Evolutionary conservation across 1,139 yeast species (phyloP).

Genomic region (Sugiyamaella castrensis): DNA sequence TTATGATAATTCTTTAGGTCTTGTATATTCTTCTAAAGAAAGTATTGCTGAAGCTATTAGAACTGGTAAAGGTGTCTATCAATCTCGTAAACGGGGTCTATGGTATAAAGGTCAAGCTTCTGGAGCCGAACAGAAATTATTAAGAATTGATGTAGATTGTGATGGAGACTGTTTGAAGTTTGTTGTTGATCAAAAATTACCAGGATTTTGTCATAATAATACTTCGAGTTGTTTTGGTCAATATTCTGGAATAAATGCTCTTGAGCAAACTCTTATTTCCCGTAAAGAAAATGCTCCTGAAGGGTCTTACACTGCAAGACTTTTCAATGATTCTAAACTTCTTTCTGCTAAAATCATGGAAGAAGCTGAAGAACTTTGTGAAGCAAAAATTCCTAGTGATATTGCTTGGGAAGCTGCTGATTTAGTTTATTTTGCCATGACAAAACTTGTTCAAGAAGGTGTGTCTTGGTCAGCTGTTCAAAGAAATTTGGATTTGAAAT

Average conservation of each 20-base stretch:
- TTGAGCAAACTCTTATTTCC: slow-evolving; percentile 60
- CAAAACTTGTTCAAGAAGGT: slow-evolving; percentile 80
- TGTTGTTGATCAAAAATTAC: slow-evolving; percentile 75
- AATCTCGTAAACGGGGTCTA: slow-evolving; percentile 80
- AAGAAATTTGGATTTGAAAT: slow-evolving; percentile 76
- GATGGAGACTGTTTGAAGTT: slow-evolving; percentile 89
- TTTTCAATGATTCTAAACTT: slow-evolving; percentile 72
- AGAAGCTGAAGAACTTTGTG: slow-evolving; percentile 94
- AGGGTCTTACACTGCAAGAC: slow-evolving; percentile 88
- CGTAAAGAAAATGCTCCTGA: slow-evolving; percentile 64
- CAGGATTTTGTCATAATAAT: slow-evolving; percentile 89
- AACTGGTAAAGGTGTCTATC: slow-evolving; percentile 87
- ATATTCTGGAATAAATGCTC: slow-evolving; percentile 50
- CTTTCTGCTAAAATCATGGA: slow-evolving; percentile 86
- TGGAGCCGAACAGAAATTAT: slow-evolving; percentile 83
- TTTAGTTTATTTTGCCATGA: slow-evolving; percentile 80
- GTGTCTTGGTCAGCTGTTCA: slow-evolving; percentile 80
- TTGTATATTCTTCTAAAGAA: slow-evolving; percentile 83
- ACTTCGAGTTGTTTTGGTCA: slow-evolving; percentile 78
- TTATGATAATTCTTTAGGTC: slow-evolving; percentile 67
- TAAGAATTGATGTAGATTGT: slow-evolving; percentile 73
- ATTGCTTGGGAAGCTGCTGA: slow-evolving; percentile 98
- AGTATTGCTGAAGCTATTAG: slow-evolving; percentile 80
- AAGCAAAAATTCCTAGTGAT: slow-evolving; percentile 67
- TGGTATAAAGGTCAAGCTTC: slow-evolving; percentile 97